Conservation (phyloP, 768 basidiomycete genomes). For the Lentinula edodes region DNA sequence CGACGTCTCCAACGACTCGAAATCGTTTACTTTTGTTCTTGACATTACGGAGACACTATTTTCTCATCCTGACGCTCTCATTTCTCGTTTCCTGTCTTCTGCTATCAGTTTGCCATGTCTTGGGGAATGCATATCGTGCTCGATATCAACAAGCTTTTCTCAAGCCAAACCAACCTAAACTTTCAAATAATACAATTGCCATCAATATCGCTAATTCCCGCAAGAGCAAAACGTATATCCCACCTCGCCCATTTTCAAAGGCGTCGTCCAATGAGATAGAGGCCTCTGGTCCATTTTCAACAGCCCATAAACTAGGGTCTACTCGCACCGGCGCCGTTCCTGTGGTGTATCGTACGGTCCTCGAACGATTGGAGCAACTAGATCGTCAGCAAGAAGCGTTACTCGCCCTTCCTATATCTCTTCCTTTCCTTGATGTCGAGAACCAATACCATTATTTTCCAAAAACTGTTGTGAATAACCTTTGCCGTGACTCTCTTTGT, state of each 20-base stretch:
- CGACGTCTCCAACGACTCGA: neutral
- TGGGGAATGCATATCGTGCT: neutral
- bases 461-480: neutral
- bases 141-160: neutral
- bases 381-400: neutral
- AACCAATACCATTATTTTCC: conserved; percentile 14
- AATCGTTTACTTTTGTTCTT: neutral
- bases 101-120: neutral
- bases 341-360: conserved; percentile 20
- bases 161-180: neutral
- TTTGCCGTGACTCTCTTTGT: conserved; percentile 23
- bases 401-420: neutral
- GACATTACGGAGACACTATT: neutral
- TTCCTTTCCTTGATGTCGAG: conserved; percentile 13
- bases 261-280: neutral
- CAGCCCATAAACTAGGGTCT: neutral
- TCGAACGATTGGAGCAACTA: conserved; percentile 19
- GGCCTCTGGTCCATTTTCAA: neutral
- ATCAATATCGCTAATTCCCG: neutral
- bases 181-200: neutral
- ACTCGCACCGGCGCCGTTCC: conserved; percentile 7
- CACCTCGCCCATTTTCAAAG: neutral
- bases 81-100: neutral
- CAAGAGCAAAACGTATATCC: neutral
- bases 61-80: neutral